Percentiles rank a stretch among this genome's conserved stretches.
phyloP scores from a whole-genome alignment of 331 rosid genomes.

The Acacia pycnantha region DNA sequence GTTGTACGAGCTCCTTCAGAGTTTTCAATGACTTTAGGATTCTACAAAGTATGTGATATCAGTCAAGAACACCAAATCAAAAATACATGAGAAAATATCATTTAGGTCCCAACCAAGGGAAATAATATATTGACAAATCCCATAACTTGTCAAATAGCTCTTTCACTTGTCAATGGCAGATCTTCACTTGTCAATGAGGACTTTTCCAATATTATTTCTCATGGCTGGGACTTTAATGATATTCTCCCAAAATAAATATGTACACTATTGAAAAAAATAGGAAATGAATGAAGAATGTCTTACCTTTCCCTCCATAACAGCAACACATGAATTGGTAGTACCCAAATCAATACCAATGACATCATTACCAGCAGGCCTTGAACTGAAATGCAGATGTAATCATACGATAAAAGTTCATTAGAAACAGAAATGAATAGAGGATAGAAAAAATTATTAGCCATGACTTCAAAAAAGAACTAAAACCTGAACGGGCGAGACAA shows the following conservation, averaged over 20 bases:
- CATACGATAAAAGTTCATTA: not conserved
- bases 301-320: conserved; percentile 96
- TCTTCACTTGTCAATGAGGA: no score
- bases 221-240: no score
- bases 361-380: conserved; percentile 85
- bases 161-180: no score
- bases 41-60: conserved; percentile 36
- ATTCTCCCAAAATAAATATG: no score
- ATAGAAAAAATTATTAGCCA: not conserved
- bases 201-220: no score
- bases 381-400: conserved; percentile 41
- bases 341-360: conserved; percentile 98
- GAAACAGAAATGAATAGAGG: not conserved
- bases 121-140: no score
- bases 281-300: not conserved
- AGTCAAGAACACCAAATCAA: not conserved
- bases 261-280: not conserved
- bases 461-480: not conserved
- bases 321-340: conserved; percentile 91
- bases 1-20: conserved; percentile 96
- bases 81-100: not conserved
- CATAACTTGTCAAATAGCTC: no score
- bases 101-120: no score
- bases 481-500: conserved; percentile 88
- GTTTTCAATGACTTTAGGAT: conserved; percentile 92